Base-by-base conservation (phyloP, 305 asterid species). In the Fraxinus sp. region DNA sequence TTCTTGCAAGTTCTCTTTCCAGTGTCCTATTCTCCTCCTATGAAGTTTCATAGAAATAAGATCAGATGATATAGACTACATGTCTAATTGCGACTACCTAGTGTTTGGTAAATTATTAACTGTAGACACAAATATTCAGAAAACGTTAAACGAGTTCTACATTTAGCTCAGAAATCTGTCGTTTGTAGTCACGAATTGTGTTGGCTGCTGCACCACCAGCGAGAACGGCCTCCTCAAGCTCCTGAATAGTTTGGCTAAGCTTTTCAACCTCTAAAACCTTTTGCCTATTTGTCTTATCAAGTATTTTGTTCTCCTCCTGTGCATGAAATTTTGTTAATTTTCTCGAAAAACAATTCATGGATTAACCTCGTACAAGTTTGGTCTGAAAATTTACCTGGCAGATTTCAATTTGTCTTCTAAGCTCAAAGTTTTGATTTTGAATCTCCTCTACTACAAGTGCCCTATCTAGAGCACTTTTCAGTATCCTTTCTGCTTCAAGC, bases 211-310 rank as follows among this genome's bases (percentile, higher is more conserved):
- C 92, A 75, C 98, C 98, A 81, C 98, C 97, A 55, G 97, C 92
- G 81, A 95, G 97, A 83, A 96, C 84, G 82, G 96, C 98, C 87
- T 92, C 98, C 90, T 96, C 98, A 13, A 96, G 99, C 84, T 95
- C 98, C 43, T 37, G 20, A 75, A 93, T 92, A 73, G 98, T 93
- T 87, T 88, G 93, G 86, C 93, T 91, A 37, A 96, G 95, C 89
- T 90, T 96, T 90, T 95, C 97, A 62, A 96, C 96, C 88, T 95
- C 97, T 77, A 87, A 78, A 81, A 96, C 93, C 87, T 96, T 96
- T 76, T 91, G 94, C 81, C 98, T 90, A 43, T 94, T 87, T 10
- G 94, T 90, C 88, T 93, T 93, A 8, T 94, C 98, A 11, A 96
- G 97, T 83, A 93, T 89, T 84, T 91, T 94, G 80, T 92, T 92